Conservation (phyloP, 495 filamentous ascomycete genomes). For the Lasiosphaeria miniovina region DNA sequence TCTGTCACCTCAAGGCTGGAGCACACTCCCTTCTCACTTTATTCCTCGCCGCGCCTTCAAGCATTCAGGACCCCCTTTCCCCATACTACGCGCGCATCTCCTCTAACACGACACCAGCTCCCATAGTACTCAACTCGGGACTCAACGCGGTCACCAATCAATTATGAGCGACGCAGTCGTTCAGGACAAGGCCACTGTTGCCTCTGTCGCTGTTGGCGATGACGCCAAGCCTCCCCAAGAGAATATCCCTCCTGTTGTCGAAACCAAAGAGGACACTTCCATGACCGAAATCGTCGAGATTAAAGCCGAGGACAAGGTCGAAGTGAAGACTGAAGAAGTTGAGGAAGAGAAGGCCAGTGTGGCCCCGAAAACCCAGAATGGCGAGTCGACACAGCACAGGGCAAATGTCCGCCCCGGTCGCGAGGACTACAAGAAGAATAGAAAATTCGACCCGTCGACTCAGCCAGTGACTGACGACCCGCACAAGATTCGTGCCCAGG, state of each 20-base stretch:
- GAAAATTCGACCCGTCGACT: slow-evolving; percentile 63
- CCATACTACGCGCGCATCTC: neutral
- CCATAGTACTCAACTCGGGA: neutral
- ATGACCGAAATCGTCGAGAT: slow-evolving; percentile 12
- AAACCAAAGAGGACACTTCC: slow-evolving; percentile 7
- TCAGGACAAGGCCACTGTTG: slow-evolving; percentile 24
- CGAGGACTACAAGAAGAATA: slow-evolving; percentile 37
- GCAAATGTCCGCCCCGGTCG: slow-evolving; percentile 20
- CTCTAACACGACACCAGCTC: neutral
- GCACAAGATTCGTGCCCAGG: slow-evolving; percentile 53
- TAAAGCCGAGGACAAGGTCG: slow-evolving; percentile 10
- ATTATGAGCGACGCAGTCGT: slow-evolving; percentile 31
- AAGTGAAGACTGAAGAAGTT: slow-evolving; percentile 9
- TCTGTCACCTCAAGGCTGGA: neutral
- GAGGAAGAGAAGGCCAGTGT: slow-evolving; percentile 1
- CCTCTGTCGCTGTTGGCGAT: slow-evolving; percentile 14
- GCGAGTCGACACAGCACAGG: slow-evolving; percentile 22
- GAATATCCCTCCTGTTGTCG: slow-evolving; percentile 16
- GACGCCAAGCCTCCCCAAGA: slow-evolving; percentile 20
- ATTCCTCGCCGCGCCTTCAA: neutral
- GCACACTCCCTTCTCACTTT: neutral
- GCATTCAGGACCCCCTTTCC: neutral
- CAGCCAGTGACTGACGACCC: slow-evolving; percentile 68
- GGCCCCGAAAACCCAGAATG: slow-evolving; percentile 9
- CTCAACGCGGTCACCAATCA: slow-evolving; percentile 1